Conservation (phyloP, 371 early-diverging fungal species). For the Lichtheimia corymbifera region DNA sequence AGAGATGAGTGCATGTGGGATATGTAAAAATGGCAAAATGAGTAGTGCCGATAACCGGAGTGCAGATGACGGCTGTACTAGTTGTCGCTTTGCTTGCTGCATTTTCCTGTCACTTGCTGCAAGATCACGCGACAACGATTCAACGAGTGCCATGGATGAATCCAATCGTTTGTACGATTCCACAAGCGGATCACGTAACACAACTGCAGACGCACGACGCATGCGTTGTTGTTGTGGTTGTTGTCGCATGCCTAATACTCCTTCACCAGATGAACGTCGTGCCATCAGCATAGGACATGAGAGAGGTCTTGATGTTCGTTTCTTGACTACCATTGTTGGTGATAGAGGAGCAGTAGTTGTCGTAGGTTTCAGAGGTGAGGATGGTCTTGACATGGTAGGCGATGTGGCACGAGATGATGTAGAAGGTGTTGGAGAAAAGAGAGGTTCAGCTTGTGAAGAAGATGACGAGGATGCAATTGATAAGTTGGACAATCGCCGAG, state of each 20-base stretch:
- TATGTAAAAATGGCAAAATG: conserved; percentile 36
- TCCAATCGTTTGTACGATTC: conserved; percentile 47
- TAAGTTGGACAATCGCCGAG: too few relatives aligned
- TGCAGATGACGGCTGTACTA: conserved; percentile 1
- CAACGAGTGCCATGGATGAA: conserved; percentile 44
- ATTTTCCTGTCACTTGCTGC: conserved; percentile 13
- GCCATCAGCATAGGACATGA: conserved; percentile 16
- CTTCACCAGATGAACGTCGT: conserved; percentile 1
- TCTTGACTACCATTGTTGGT: conserved; percentile 13
- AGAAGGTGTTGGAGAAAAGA: conserved; percentile 14
- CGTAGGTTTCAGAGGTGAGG: conserved; percentile 1
- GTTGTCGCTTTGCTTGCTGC: neutral
- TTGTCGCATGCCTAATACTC: too few relatives aligned
- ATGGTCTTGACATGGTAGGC: conserved; percentile 1
- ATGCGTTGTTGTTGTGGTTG: conserved; percentile 7
- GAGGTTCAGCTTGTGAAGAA: neutral
- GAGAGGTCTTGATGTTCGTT: conserved; percentile 5
- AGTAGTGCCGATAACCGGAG: conserved; percentile 23
- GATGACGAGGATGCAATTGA: neutral
- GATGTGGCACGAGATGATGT: conserved; percentile 15
- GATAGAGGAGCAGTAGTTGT: conserved; percentile 10
- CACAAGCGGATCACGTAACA: conserved; percentile 22
- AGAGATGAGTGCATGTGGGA: conserved; percentile 39
- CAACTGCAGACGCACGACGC: neutral
- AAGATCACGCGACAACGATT: conserved; percentile 48